Percentiles rank a stretch among this genome's conserved stretches.
Evolutionary conservation across 768 basidiomycete species (phyloP).

Genomic region (Xanthoconium stramineum): DNA sequence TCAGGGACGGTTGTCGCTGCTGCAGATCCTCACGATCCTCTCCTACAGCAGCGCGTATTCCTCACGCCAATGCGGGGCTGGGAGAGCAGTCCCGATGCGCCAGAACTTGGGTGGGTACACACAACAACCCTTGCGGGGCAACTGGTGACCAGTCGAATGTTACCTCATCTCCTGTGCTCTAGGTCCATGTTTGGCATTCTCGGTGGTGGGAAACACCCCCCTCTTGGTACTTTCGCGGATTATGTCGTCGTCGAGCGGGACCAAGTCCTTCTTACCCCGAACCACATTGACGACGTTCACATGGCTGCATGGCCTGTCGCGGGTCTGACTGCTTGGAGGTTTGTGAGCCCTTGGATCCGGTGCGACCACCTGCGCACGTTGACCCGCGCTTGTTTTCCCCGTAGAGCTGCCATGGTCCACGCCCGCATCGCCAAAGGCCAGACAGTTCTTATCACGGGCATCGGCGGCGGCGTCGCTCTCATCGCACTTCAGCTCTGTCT

Average conservation of each 20-base stretch:
- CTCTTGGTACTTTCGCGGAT: slow-evolving; percentile 72
- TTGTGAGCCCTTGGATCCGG: slow-evolving; percentile 4
- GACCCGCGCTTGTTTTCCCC: not conserved
- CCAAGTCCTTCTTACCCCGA: slow-evolving; percentile 61
- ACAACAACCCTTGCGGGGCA: not conserved
- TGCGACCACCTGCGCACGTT: not conserved
- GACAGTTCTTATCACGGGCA: slow-evolving; percentile 76
- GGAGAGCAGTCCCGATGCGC: slow-evolving; percentile 59
- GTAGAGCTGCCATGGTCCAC: slow-evolving; percentile 66
- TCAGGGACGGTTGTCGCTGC: slow-evolving; percentile 64
- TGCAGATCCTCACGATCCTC: slow-evolving; percentile 47
- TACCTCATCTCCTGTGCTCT: not conserved
- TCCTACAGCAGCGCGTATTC: slow-evolving; percentile 67
- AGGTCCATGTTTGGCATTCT: slow-evolving; percentile 58
- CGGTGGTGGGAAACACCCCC: slow-evolving; percentile 52
- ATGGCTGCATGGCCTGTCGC: slow-evolving; percentile 76
- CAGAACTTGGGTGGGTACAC: slow-evolving; percentile 55
- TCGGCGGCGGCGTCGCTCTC: slow-evolving; percentile 83
- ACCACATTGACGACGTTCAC: slow-evolving; percentile 65
- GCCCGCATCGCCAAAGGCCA: slow-evolving; percentile 60
- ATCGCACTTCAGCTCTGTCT: slow-evolving; percentile 71
- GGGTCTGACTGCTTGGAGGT: slow-evolving; percentile 86
- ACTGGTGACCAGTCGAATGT: not conserved
- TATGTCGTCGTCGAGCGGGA: slow-evolving; percentile 71
- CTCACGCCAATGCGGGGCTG: slow-evolving; percentile 77